phyloP scores from a whole-genome alignment of 2,329 filamentous ascomycete genomes.

The Fusarium sp. region DNA sequence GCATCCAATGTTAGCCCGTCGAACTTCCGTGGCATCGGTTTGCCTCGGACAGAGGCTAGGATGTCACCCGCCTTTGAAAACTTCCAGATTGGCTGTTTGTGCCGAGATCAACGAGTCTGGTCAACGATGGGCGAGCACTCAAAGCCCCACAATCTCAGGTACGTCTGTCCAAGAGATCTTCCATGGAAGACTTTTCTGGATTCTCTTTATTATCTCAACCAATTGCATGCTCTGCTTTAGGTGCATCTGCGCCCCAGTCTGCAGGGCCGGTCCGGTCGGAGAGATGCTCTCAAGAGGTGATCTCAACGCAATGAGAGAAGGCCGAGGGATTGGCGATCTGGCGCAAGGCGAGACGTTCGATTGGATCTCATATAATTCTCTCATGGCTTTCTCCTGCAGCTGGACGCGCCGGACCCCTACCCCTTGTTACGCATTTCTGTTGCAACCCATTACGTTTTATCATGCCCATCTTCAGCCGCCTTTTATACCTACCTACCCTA shows the following conservation, averaged over 20 bases:
- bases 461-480: constrained; percentile 21
- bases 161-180: constrained; percentile 36
- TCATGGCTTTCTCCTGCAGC: constrained; percentile 14
- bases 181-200: constrained; percentile 30
- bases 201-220: constrained; percentile 20
- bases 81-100: constrained; percentile 14
- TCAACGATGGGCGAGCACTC: constrained; percentile 39
- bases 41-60: constrained; percentile 36
- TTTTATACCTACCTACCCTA: not conserved
- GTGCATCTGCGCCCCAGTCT: constrained; percentile 27
- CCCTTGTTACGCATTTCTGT: constrained; percentile 21
- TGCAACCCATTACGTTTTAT: constrained; percentile 17
- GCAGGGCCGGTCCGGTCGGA: constrained; percentile 47
- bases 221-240: constrained; percentile 16
- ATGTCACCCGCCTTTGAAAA: constrained; percentile 25
- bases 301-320: constrained; percentile 7
- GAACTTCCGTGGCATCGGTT: constrained; percentile 38
- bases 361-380: constrained; percentile 40
- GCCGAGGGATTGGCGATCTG: constrained; percentile 29
- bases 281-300: constrained; percentile 27
- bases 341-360: constrained; percentile 30
- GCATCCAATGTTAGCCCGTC: constrained; percentile 38
- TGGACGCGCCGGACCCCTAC: constrained; percentile 17
- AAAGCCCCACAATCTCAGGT: constrained; percentile 41
- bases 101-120: constrained; percentile 11